Conservation (phyloP, 495 filamentous ascomycete genomes). For the Xeromyces bisporus region DNA sequence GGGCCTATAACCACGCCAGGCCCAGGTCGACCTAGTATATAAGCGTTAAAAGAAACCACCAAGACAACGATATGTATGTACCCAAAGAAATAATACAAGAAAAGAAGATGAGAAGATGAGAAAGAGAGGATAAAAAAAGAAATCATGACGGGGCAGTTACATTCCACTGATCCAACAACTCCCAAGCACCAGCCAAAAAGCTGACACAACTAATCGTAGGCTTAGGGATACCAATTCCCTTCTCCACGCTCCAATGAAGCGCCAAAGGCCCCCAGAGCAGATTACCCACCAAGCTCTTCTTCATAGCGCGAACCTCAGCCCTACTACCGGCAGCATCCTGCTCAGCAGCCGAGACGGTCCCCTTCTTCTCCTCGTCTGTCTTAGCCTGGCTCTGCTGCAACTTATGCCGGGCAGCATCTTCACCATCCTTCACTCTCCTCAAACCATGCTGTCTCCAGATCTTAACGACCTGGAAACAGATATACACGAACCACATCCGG, state of each 20-base stretch:
- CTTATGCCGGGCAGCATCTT: too few species aligned
- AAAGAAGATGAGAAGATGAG: constrained; percentile 3
- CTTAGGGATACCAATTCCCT: constrained; percentile 53
- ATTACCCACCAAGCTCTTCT: constrained; percentile 31
- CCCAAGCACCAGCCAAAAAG: constrained; percentile 37
- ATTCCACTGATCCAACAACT: constrained; percentile 20
- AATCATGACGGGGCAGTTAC: constrained; percentile 10
- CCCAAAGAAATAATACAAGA: constrained; percentile 1
- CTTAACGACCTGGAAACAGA: constrained; percentile 55
- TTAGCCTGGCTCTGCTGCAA: too few species aligned
- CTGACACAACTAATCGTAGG: constrained; percentile 47
- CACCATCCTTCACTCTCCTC: constrained; percentile 12
- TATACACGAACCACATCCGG: constrained; percentile 63
- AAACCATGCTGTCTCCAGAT: constrained; percentile 35
- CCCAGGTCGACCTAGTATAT: not conserved
- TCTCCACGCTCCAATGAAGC: constrained; percentile 67
- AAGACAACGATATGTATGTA: not conserved
- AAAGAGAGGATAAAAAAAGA: constrained; percentile 1
- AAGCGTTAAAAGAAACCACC: not conserved
- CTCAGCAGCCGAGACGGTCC: not conserved
- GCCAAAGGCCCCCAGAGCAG: constrained; percentile 43
- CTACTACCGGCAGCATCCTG: constrained; percentile 23
- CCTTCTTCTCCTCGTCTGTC: not conserved
- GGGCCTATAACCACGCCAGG: not conserved
- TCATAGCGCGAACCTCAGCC: constrained; percentile 29